Evolutionary conservation across 2,329 filamentous ascomycete species (phyloP).

Genomic region (Hypoxylon rubiginosum): DNA sequence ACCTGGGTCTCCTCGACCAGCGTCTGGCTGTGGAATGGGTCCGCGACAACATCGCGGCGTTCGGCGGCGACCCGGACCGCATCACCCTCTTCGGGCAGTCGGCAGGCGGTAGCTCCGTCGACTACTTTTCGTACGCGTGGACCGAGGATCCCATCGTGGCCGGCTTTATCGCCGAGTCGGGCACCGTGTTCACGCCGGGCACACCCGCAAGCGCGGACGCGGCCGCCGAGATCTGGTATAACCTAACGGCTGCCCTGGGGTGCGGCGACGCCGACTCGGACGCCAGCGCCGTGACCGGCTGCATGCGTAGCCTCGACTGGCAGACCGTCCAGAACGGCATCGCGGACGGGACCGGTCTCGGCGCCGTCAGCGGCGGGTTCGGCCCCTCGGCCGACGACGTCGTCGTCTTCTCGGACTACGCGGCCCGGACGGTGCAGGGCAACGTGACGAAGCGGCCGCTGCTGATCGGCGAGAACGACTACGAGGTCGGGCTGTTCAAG

Average conservation of each 20-base stretch:
- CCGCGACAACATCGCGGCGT: constrained; percentile 21
- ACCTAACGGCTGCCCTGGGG: constrained; percentile 2
- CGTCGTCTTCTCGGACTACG: constrained; percentile 16
- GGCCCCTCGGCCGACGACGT: constrained; percentile 10
- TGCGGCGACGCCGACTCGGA: constrained; percentile 7
- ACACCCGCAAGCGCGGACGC: constrained; percentile 3
- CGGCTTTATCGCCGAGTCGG: constrained; percentile 34
- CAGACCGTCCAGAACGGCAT: background rate
- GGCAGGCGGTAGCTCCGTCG: constrained; percentile 36
- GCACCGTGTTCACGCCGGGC: constrained; percentile 2
- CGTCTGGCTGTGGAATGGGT: constrained; percentile 17
- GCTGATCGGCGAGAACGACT: constrained; percentile 13
- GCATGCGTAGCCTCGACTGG: constrained; percentile 6
- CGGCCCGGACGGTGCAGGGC: background rate
- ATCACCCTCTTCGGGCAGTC: constrained; percentile 38
- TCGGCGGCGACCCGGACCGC: constrained; percentile 17
- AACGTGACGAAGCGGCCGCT: constrained; percentile 7
- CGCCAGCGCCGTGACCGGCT: constrained; percentile 3
- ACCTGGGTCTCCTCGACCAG: constrained; percentile 20
- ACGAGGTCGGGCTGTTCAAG: constrained; percentile 17
- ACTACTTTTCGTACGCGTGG: constrained; percentile 21
- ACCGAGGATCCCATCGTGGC: constrained; percentile 9
- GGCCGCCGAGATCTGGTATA: constrained; percentile 1
- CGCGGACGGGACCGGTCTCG: background rate
- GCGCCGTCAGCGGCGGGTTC: constrained; percentile 2